These are phyloP conservation scores for Diaporthe aspalathi DNA, from an alignment of 2,329 filamentous ascomycete genomes.

Conservation along the genomic window DNA sequence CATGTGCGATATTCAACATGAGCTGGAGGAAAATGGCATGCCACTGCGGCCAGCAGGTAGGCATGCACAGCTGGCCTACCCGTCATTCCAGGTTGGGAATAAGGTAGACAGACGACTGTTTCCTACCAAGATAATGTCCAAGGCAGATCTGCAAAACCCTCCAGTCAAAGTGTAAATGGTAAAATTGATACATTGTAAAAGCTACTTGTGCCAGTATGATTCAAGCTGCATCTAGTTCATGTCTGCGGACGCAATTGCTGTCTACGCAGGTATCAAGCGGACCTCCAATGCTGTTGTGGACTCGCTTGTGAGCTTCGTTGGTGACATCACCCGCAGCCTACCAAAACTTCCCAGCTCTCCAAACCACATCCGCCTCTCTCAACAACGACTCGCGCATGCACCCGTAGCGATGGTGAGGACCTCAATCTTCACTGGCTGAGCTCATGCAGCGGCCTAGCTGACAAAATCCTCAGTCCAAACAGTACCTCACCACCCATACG, in stretches of 20 bases:
- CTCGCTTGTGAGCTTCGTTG: conserved; percentile 7
- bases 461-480: conserved; percentile 80
- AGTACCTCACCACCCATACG: conserved; percentile 94
- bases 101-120: background rate
- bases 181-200: background rate
- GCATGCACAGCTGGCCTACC: background rate
- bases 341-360: conserved; percentile 30
- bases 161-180: background rate
- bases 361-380: conserved; percentile 40
- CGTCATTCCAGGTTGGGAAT: background rate
- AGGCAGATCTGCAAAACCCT: background rate
- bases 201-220: background rate
- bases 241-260: background rate
- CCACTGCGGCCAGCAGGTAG: background rate
- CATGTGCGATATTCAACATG: background rate
- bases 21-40: background rate
- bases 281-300: background rate
- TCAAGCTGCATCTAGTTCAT: background rate
- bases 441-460: conserved; percentile 28
- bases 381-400: conserved; percentile 48
- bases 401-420: conserved; percentile 53
- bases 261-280: background rate
- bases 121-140: background rate
- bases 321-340: conserved; percentile 39
- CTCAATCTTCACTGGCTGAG: background rate